Percentiles rank a stretch among this genome's conserved stretches.
These are phyloP conservation scores for Elsinoe fawcettii DNA, from an alignment of 2,329 filamentous ascomycete species.

Conservation along the genomic window DNA sequence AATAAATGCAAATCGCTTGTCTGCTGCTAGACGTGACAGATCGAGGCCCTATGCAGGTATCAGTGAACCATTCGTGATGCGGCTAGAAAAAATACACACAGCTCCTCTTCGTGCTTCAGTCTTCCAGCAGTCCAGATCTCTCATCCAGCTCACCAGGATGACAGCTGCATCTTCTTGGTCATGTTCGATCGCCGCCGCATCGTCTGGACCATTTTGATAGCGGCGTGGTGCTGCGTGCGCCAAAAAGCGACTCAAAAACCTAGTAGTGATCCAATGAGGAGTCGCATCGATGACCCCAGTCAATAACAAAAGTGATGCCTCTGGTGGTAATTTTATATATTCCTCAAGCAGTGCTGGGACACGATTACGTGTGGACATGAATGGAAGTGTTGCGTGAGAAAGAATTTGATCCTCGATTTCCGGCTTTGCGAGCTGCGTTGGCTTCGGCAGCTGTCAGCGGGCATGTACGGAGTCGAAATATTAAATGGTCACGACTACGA, in stretches of 20 bases:
- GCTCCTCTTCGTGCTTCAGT: conserved; percentile 59
- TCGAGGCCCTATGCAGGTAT: conserved; percentile 54
- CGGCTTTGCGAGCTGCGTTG: background rate
- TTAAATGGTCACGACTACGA: no score
- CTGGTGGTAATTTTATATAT: conserved; percentile 52
- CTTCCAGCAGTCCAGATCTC: conserved; percentile 71
- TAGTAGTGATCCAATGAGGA: conserved; percentile 49
- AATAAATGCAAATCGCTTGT: conserved; percentile 61
- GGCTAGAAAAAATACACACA: no score
- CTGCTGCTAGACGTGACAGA: conserved; percentile 51
- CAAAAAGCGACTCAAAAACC: conserved; percentile 45
- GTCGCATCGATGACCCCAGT: conserved; percentile 53
- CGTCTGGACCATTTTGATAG: conserved; percentile 22
- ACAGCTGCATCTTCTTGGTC: conserved; percentile 36
- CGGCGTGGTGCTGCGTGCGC: background rate
- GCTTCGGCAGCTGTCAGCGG: no score
- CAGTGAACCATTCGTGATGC: background rate
- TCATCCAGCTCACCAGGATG: conserved; percentile 74
- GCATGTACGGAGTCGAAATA: no score
- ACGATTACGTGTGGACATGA: conserved; percentile 35
- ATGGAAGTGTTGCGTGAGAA: background rate
- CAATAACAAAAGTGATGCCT: conserved; percentile 56
- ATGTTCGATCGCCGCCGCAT: conserved; percentile 21
- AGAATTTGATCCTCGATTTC: background rate
- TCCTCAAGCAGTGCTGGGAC: conserved; percentile 58